These are phyloP conservation scores for Cardamine chenopodiifolia DNA, from an alignment of 345 rosid genomes.

Conservation along the genomic window DNA sequence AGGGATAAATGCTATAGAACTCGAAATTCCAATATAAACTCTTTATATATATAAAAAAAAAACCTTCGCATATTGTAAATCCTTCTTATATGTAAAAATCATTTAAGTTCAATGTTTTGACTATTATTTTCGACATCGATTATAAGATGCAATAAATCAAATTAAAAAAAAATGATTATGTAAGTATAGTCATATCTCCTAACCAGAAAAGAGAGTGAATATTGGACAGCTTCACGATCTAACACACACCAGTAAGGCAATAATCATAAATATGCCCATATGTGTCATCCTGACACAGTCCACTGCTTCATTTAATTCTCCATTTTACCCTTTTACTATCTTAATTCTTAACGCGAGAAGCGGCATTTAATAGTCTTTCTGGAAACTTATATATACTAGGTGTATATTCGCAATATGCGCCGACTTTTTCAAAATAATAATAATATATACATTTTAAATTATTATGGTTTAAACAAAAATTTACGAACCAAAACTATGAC, in stretches of 20 bases:
- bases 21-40: too few species aligned
- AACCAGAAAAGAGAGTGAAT: conserved; percentile 24
- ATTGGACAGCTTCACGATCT: conserved; percentile 27
- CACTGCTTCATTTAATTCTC: neutral
- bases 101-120: too few species aligned
- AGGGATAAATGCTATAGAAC: too few species aligned
- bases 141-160: too few species aligned
- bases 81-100: too few species aligned
- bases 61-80: too few species aligned
- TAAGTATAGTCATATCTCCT: conserved; percentile 21
- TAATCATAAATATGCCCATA: conserved; percentile 25
- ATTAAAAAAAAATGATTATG: neutral
- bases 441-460: too few species aligned
- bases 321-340: conserved; percentile 23
- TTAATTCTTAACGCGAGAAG: neutral
- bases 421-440: too few species aligned
- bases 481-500: too few species aligned
- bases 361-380: neutral
- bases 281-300: conserved; percentile 18
- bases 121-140: neutral
- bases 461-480: too few species aligned
- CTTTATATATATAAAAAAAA: too few species aligned
- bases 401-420: too few species aligned
- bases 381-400: neutral
- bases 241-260: neutral